These are phyloP conservation scores for Saposhnikovia divaricata DNA, from an alignment of 129 eudicot genomes.

Conservation along the genomic window DNA sequence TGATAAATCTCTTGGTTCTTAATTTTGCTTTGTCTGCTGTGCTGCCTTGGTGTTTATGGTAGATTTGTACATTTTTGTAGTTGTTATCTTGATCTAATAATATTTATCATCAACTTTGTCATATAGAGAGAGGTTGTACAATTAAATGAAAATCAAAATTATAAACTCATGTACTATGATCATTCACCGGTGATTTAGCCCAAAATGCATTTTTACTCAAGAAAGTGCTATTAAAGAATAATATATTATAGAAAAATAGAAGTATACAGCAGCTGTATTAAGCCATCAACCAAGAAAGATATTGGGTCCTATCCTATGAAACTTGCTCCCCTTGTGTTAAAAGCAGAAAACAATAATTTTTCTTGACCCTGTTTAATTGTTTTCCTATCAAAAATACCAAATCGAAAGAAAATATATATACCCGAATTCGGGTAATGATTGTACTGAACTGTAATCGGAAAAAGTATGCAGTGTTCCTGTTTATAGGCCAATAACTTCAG, in stretches of 20 bases:
- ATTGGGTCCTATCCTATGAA: neutral
- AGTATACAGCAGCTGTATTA: neutral
- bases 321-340: neutral
- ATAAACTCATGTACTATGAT: too few relatives aligned
- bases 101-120: neutral
- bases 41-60: neutral
- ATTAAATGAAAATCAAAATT: neutral
- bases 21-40: neutral
- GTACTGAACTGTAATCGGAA: neutral
- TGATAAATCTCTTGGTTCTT: neutral
- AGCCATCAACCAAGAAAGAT: neutral
- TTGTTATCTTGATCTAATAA: neutral
- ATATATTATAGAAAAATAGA: neutral
- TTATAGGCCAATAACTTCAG: constrained; percentile 10
- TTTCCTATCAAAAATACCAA: constrained; percentile 18
- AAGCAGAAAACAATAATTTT: constrained; percentile 16
- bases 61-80: neutral
- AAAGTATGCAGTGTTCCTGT: constrained; percentile 12
- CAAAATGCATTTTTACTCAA: too few relatives aligned
- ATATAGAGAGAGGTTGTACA: neutral
- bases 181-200: too few relatives aligned
- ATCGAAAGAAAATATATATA: constrained; percentile 11
- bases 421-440: constrained; percentile 39
- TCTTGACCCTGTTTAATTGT: constrained; percentile 9
- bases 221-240: neutral